These are phyloP conservation scores for Ogataea henricii DNA, from an alignment of 805 yeast genomes.

Conservation along the genomic window DNA sequence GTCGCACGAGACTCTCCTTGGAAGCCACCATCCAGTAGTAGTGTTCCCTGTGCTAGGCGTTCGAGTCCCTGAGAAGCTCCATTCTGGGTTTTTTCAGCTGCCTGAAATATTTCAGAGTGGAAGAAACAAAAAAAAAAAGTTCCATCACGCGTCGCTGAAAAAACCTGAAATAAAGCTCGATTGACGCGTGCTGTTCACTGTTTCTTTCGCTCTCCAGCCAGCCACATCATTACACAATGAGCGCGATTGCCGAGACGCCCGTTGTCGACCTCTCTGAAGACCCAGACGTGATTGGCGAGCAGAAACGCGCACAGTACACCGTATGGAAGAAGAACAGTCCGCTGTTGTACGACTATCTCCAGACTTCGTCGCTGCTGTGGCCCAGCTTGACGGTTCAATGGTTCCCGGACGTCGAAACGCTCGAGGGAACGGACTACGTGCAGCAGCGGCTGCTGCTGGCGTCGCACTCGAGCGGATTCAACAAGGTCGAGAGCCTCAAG, in stretches of 20 bases:
- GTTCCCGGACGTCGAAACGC: slow-evolving; percentile 54
- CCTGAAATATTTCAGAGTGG: neutral
- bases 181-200: neutral
- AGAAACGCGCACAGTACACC: slow-evolving; percentile 39
- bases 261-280: neutral
- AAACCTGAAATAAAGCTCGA: neutral
- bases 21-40: neutral
- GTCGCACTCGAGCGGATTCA: slow-evolving; percentile 62
- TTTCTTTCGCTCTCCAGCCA: neutral
- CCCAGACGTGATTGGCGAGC: slow-evolving; percentile 11
- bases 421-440: slow-evolving; percentile 29
- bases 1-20: neutral
- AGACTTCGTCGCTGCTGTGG: slow-evolving; percentile 60
- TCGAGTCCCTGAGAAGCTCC: neutral
- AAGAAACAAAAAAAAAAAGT: neutral
- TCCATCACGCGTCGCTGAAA: neutral
- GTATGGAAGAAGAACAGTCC: slow-evolving; percentile 66
- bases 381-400: slow-evolving; percentile 63
- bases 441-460: slow-evolving; percentile 54
- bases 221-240: neutral
- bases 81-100: neutral
- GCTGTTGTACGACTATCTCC: slow-evolving; percentile 52
- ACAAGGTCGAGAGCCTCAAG: slow-evolving; percentile 27
- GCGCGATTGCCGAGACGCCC: neutral
- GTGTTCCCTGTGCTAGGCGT: no score